Base-by-base conservation (phyloP, 164 flowering plant species). In the Chloranthus sessilifolius region DNA sequence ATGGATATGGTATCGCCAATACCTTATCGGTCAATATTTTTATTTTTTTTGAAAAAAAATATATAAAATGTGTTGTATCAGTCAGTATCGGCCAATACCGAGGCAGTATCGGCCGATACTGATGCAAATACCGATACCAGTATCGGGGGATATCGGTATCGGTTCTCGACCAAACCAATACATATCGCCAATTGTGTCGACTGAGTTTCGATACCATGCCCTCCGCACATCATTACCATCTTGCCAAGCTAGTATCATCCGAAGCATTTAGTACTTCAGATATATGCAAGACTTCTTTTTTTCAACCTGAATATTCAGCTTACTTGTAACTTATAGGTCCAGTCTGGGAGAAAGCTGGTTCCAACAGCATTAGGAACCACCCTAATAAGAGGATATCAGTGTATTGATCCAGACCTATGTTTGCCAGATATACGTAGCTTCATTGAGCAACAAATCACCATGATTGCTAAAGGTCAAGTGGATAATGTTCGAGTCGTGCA, bases 401-500 rank as follows among this genome's bases (percentile, higher is more conserved):
- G 74, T 47, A 88, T 83, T 53, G 98, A 91, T 76, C 90, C 98
- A 39, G 98, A 91, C 60, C 86, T 91, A 28, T 91, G 90, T 67
- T 72, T 91, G 63, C 98, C 98, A 26, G 96, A 88, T 52, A 91
- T 91, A 44, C 84, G 98, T 17, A 75, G 98, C 70, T 91, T 91
- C 74, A 91, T 91, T 39, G 98, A 91, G 74, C 96, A 85, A n/a
- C 98, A 91, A 63, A 91, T 91, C 26, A 75, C 88, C 55, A 86
- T 83, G 49, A 76, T 88, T 52, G 95, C 96, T 8, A 91, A 91
- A 65, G 98, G 98, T 56, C 84, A 83, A 68, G 95, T 77, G 31
- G 80, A 91, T 66, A 82, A 81, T 75, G 55, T 58, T 55, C 64
- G 42, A 53, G 96, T 91, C 31, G 86, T 83, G 64, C 68, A 76